These are phyloP conservation scores for Ophiostoma triangulosporum DNA, from an alignment of 2,329 filamentous ascomycete genomes.

Conservation along the genomic window DNA sequence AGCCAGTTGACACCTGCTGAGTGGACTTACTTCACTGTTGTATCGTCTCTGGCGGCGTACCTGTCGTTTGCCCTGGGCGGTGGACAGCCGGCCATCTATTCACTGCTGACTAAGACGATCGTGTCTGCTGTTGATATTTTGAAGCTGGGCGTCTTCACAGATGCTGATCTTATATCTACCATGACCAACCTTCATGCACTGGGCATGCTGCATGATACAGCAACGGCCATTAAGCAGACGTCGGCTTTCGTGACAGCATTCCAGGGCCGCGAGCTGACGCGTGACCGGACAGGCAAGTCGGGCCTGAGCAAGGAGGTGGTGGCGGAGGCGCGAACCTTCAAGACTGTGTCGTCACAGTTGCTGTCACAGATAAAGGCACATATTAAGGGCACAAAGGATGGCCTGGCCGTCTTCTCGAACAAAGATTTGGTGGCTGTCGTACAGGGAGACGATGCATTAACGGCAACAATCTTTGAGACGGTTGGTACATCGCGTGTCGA, in stretches of 20 bases:
- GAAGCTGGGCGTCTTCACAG: slow-evolving; percentile 6
- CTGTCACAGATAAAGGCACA: slow-evolving; percentile 20
- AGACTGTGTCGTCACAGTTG: neutral
- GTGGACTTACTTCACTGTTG: slow-evolving; percentile 28
- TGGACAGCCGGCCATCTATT: neutral
- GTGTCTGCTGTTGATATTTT: slow-evolving; percentile 9
- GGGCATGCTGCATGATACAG: slow-evolving; percentile 25
- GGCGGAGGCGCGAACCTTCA: slow-evolving; percentile 19
- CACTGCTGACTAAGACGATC: slow-evolving; percentile 2
- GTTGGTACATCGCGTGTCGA: slow-evolving; percentile 16
- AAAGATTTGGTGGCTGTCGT: neutral
- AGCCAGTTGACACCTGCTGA: slow-evolving; percentile 28
- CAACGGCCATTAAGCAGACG: slow-evolving; percentile 21
- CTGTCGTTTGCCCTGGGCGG: slow-evolving; percentile 15
- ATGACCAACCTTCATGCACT: slow-evolving; percentile 24
- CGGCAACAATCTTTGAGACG: slow-evolving; percentile 13
- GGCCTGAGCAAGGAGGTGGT: slow-evolving; percentile 22
- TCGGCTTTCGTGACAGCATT: slow-evolving; percentile 18
- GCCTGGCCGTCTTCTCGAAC: slow-evolving; percentile 22
- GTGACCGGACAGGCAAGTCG: slow-evolving; percentile 22
- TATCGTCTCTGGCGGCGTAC: slow-evolving; percentile 26
- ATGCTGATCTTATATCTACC: slow-evolving; percentile 14
- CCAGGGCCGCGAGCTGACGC: slow-evolving; percentile 21
- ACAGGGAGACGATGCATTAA: slow-evolving; percentile 11
- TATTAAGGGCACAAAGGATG: slow-evolving; percentile 21